phyloP scores from a whole-genome alignment of 2,329 filamentous ascomycete genomes.

The Phaeosphaeria sp. region DNA sequence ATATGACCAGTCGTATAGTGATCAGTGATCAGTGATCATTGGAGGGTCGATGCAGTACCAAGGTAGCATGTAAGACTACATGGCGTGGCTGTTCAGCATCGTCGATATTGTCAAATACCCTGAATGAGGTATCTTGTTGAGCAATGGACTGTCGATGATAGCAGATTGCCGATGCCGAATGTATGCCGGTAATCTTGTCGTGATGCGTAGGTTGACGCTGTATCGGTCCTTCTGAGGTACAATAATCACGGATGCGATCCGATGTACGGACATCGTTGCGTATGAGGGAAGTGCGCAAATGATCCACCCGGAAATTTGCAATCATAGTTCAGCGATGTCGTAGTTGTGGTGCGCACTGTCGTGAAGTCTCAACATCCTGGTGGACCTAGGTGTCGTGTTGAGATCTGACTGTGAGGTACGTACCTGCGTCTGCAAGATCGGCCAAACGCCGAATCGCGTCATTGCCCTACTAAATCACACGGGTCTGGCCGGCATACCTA shows the following conservation, averaged over 20 bases:
- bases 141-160: slow-evolving; percentile 7
- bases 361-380: not conserved
- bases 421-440: slow-evolving; percentile 13
- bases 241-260: not conserved
- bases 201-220: slow-evolving; percentile 2
- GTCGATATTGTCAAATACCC: not conserved
- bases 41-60: not conserved
- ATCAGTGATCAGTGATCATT: no score
- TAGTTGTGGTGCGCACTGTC: not conserved
- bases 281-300: not conserved
- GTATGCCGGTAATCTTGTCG: slow-evolving; percentile 4
- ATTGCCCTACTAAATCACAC: not conserved
- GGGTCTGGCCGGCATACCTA: no score
- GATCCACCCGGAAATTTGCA: no score
- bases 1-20: not conserved
- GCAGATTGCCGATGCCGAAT: slow-evolving; percentile 8
- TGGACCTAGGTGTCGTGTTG: not conserved
- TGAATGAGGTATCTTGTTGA: not conserved
- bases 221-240: slow-evolving; percentile 17
- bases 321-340: not conserved
- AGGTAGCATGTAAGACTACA: not conserved
- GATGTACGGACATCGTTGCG: not conserved
- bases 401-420: slow-evolving; percentile 4
- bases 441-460: not conserved
- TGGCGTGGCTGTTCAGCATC: not conserved